These are phyloP conservation scores for Penicillium corylophilum DNA, from an alignment of 2,329 filamentous ascomycete species.

Conservation along the genomic window DNA sequence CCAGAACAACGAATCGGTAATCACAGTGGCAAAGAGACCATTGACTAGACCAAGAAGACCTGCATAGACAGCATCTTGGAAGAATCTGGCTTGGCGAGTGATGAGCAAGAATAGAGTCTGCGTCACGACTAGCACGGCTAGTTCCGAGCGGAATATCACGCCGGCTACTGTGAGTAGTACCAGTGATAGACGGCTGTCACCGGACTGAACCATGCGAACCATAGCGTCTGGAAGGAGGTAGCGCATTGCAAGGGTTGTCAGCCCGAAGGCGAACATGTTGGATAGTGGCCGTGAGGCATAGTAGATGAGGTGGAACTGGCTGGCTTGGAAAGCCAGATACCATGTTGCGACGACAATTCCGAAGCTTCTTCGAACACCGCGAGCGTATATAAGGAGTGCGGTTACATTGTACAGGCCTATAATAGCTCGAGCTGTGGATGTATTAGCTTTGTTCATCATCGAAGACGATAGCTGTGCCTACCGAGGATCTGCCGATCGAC, in stretches of 20 bases:
- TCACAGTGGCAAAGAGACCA: conserved; percentile 68
- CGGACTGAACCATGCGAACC: background rate
- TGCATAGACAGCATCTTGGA: conserved; percentile 59
- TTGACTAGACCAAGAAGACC: conserved; percentile 65
- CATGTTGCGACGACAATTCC: conserved; percentile 69
- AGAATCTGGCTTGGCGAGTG: conserved; percentile 53
- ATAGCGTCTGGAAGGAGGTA: conserved; percentile 49
- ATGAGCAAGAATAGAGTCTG: conserved; percentile 65
- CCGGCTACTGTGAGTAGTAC: conserved; percentile 76
- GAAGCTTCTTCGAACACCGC: conserved; percentile 64
- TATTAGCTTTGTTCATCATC: conserved; percentile 2
- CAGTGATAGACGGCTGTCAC: conserved; percentile 57
- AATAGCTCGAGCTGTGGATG: conserved; percentile 63
- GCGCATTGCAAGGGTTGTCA: conserved; percentile 52
- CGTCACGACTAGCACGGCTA: conserved; percentile 74
- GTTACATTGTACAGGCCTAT: conserved; percentile 74
- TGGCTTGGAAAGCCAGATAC: conserved; percentile 74
- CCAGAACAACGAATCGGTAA: conserved; percentile 93
- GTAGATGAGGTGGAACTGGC: conserved; percentile 90
- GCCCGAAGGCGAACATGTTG: conserved; percentile 91
- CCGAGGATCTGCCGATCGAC: conserved; percentile 58
- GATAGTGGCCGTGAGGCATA: conserved; percentile 90
- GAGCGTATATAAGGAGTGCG: conserved; percentile 65
- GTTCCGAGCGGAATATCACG: conserved; percentile 83
- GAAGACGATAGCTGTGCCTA: conserved; percentile 29